Base-by-base conservation (phyloP, 2,329 filamentous ascomycete genomes). In the Pyricularia sp. region DNA sequence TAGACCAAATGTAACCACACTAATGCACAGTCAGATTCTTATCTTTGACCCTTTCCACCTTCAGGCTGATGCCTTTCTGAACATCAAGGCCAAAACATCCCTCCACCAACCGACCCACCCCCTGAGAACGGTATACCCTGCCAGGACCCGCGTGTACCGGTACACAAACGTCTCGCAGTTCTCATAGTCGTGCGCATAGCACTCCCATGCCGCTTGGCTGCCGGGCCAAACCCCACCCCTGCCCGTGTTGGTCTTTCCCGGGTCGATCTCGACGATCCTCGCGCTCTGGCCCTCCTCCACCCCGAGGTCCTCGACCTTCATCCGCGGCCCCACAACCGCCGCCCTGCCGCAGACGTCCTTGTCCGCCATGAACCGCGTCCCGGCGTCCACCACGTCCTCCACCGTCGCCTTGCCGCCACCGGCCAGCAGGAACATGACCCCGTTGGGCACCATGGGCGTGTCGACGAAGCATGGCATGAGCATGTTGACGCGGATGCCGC, bases 401-500 rank as follows among this genome's bases (percentile, higher is more conserved):
- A 82, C 76, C 33, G 79, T 79, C 5, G 85, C 87, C 2, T 80
- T 84, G 20, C 80, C 81, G 31, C 88, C 88, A n/a, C 88, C 89
- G 0, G 87, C 84, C 3, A 91, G 80, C 20, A 89, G 68, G 1
- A 83, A 69, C n/a, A 83, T 81, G 28, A 81, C 86, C 0, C 71
- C 67, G 0, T 78, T 70, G 0, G 82, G 77, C 10, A 88, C 75
- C 65, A 91, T 84, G 25, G 85, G 83, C 12, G 86, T 88, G 72
- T 86, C 84, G 72, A 81, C 79, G 77, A 90, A 91, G 77, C 90
- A 91, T 0, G 89, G 89, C 70, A 84, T 85, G 31, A 91, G 76
- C 76, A 91, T 81, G 76, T 91, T 91, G 72, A 90, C 79, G 66
- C 89, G 83, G 68, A 91, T 78, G 61, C 85, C 85, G 67, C 82